These are phyloP conservation scores for Yamadazyma aaseri DNA, from an alignment of 1,139 yeast species.

Conservation along the genomic window DNA sequence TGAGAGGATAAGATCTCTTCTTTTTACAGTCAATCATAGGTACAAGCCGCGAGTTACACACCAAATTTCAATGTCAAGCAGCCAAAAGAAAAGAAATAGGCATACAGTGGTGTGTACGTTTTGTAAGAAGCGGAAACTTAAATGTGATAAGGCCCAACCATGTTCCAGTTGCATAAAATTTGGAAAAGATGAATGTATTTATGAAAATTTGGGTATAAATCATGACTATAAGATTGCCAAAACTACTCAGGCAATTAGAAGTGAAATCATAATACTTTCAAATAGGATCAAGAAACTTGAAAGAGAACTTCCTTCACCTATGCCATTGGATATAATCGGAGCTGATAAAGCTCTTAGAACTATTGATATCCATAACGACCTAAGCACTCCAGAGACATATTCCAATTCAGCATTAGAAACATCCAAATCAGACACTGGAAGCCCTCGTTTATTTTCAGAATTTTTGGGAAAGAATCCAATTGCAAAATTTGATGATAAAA, in stretches of 20 bases:
- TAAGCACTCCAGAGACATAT: too few relatives aligned
- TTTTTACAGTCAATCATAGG: too few relatives aligned
- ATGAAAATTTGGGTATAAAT: conserved; percentile 12
- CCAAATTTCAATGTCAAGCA: too few relatives aligned
- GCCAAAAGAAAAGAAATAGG: conserved; percentile 30
- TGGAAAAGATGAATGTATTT: conserved; percentile 29
- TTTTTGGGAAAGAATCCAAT: conserved; percentile 13
- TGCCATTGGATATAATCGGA: neutral
- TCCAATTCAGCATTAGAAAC: neutral
- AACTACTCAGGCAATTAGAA: conserved; percentile 4
- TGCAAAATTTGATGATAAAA: conserved; percentile 21
- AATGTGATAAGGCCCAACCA: conserved; percentile 41
- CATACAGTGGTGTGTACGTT: conserved; percentile 37
- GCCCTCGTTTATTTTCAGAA: conserved; percentile 4
- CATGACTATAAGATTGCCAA: conserved; percentile 10
- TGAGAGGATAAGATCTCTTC: too few relatives aligned
- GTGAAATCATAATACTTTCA: conserved; percentile 10
- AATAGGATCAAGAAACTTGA: conserved; percentile 8
- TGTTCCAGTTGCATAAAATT: conserved; percentile 42
- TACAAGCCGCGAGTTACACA: too few relatives aligned
- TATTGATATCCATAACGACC: neutral
- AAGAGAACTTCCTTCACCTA: conserved; percentile 1
- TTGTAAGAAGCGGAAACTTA: conserved; percentile 40
- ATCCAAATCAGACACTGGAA: too few relatives aligned
- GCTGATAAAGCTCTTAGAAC: neutral